phyloP scores from a whole-genome alignment of 192 early-diverging fungal genomes.

The Jimgerdemannia flammicorona region DNA sequence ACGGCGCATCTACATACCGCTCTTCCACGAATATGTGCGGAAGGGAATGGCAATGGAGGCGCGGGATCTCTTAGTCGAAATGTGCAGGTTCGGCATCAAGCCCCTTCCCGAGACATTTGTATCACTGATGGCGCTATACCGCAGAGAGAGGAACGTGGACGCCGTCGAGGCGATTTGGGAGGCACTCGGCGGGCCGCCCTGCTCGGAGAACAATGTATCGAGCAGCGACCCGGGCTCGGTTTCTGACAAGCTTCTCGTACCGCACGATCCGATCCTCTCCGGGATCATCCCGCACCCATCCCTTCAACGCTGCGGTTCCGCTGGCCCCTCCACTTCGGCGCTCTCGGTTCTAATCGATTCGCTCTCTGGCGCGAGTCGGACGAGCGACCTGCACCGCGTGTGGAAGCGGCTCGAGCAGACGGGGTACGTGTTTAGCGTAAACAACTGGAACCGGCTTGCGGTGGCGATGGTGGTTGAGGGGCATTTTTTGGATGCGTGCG shows the following conservation, averaged over 20 bases:
- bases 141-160: constrained; percentile 32
- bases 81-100: constrained; percentile 28
- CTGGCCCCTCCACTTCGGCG: neutral
- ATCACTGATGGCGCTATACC: constrained; percentile 44
- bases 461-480: constrained; percentile 30
- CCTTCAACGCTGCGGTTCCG: neutral
- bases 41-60: constrained; percentile 23
- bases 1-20: constrained; percentile 39
- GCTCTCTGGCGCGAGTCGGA: constrained; percentile 23
- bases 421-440: constrained; percentile 41
- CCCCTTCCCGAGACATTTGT: constrained; percentile 32
- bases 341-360: constrained; percentile 28
- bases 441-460: constrained; percentile 51
- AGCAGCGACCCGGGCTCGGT: too few species aligned
- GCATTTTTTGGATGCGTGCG: constrained; percentile 32
- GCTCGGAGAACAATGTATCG: too few species aligned
- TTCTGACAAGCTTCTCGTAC: too few species aligned
- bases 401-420: constrained; percentile 33
- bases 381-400: constrained; percentile 25
- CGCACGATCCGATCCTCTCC: neutral
- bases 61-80: constrained; percentile 33
- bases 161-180: constrained; percentile 19
- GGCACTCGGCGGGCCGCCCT: neutral
- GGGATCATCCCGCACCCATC: neutral
- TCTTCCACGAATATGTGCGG: constrained; percentile 37